Percentiles rank a stretch among this genome's conserved stretches.
These are phyloP conservation scores for Solanum chaucha DNA, from an alignment of 257 asterid genomes.

Conservation along the genomic window DNA sequence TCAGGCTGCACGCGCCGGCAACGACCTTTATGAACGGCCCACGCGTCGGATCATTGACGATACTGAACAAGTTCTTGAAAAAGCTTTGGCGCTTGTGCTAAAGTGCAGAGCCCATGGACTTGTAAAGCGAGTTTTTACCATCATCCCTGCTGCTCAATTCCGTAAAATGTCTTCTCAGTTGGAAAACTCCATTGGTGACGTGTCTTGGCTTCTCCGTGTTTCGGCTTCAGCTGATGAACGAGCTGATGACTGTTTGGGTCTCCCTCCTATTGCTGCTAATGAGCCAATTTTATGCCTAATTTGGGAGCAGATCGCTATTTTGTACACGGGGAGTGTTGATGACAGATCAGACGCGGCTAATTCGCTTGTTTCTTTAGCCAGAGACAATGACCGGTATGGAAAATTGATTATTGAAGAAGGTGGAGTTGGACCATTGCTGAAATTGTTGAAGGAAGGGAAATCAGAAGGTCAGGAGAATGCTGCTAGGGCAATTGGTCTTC, in stretches of 20 bases:
- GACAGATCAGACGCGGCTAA: slow-evolving; percentile 61
- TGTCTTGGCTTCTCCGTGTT: slow-evolving; percentile 76
- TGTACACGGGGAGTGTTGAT: slow-evolving; percentile 43
- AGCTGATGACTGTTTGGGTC: slow-evolving; percentile 51
- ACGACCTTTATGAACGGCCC: slow-evolving; percentile 65
- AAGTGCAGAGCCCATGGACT: slow-evolving; percentile 64
- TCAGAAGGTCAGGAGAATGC: slow-evolving; percentile 61
- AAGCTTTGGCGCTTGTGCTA: slow-evolving; percentile 34
- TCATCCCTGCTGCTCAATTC: slow-evolving; percentile 65
- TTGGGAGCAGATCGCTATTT: slow-evolving; percentile 74
- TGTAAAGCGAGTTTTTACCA: slow-evolving; percentile 58
- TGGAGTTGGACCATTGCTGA: slow-evolving; percentile 57
- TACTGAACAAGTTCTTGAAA: slow-evolving; percentile 53
- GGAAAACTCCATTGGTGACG: slow-evolving; percentile 74
- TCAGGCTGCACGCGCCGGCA: slow-evolving; percentile 73
- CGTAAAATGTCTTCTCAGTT: slow-evolving; percentile 50
- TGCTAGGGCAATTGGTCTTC: background rate
- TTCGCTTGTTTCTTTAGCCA: slow-evolving; percentile 53
- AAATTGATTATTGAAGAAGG: slow-evolving; percentile 69
- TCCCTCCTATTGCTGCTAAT: slow-evolving; percentile 74
- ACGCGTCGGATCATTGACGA: slow-evolving; percentile 72
- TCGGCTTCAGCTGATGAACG: slow-evolving; percentile 59
- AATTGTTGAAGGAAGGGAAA: slow-evolving; percentile 54
- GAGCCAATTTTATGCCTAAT: slow-evolving; percentile 65
- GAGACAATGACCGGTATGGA: slow-evolving; percentile 54